Evolutionary conservation across 257 asterid genomes (phyloP).

Genomic region (Forsythia viridissima): DNA sequence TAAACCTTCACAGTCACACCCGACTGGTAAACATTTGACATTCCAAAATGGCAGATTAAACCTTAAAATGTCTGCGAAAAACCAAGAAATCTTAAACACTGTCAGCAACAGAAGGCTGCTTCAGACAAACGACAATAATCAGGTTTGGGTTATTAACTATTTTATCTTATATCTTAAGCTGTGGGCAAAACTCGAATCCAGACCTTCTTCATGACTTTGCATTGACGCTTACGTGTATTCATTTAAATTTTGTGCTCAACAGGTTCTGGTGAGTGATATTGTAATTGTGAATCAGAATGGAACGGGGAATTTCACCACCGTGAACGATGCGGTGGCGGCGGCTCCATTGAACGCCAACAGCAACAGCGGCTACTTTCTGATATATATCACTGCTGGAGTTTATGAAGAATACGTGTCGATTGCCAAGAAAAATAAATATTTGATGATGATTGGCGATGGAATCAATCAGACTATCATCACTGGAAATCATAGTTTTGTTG

Average conservation of each 20-base stretch:
- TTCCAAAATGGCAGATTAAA: conserved; percentile 40
- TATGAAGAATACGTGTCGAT: conserved; percentile 70
- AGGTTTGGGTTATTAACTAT: conserved; percentile 34
- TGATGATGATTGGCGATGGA: conserved; percentile 86
- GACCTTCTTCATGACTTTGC: background rate
- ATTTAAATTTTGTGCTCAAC: background rate
- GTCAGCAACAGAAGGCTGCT: conserved; percentile 49
- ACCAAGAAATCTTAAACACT: conserved; percentile 31
- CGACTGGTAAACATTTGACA: background rate
- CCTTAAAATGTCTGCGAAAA: conserved; percentile 40
- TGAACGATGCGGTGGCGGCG: conserved; percentile 59
- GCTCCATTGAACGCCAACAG: conserved; percentile 59
- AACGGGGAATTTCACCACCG: conserved; percentile 51
- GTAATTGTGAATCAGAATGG: conserved; percentile 67
- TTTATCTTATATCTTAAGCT: background rate
- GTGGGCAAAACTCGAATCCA: background rate
- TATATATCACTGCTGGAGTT: conserved; percentile 58
- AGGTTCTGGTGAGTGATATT: conserved; percentile 46
- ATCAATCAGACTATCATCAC: conserved; percentile 66
- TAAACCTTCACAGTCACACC: background rate
- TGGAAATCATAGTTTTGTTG: conserved; percentile 62
- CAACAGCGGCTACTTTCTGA: conserved; percentile 51
- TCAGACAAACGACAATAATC: conserved; percentile 31
- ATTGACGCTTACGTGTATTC: no score
- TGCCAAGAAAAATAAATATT: conserved; percentile 51